Evolutionary conservation across 805 yeast genomes (phyloP).

Genomic region (Ogataea angusta): DNA sequence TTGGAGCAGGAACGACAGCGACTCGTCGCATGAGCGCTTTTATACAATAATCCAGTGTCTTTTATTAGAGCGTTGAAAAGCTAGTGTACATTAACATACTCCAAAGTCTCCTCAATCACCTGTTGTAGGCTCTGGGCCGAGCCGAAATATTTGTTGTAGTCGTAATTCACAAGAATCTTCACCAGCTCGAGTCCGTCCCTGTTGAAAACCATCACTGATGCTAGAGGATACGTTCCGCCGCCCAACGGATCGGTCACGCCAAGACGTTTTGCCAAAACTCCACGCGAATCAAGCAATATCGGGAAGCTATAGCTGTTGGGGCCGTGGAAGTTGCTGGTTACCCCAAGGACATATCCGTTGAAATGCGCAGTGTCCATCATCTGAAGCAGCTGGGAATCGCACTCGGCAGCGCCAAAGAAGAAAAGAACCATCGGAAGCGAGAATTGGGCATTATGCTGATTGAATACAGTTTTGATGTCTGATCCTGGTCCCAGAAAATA

Average conservation of each 20-base stretch:
- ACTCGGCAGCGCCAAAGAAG: conserved; percentile 17
- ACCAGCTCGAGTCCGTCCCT: conserved; percentile 21
- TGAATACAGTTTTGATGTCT: background rate
- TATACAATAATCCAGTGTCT: background rate
- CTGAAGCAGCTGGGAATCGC: conserved; percentile 15
- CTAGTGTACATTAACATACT: conserved; percentile 13
- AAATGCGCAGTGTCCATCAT: conserved; percentile 2
- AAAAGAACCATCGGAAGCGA: conserved; percentile 13
- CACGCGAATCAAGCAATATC: conserved; percentile 27
- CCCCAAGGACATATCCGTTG: conserved; percentile 17
- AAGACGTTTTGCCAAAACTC: conserved; percentile 24
- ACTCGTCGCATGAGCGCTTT: conserved; percentile 8
- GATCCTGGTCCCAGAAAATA: conserved; percentile 7
- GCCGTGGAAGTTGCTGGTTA: conserved; percentile 20
- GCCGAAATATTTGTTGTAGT: conserved; percentile 21
- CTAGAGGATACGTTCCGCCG: conserved; percentile 34
- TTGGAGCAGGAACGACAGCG: conserved; percentile 32
- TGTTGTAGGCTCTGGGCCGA: conserved; percentile 15
- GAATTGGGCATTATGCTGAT: conserved; percentile 1
- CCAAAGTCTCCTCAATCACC: conserved; percentile 15
- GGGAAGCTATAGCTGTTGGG: conserved; percentile 24
- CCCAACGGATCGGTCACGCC: conserved; percentile 33
- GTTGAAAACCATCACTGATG: conserved; percentile 29
- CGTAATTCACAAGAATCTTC: conserved; percentile 27
- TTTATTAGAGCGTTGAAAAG: background rate